Base-by-base conservation (phyloP, 2,329 filamentous ascomycete genomes). In the Phyllosticta capitalensis region DNA sequence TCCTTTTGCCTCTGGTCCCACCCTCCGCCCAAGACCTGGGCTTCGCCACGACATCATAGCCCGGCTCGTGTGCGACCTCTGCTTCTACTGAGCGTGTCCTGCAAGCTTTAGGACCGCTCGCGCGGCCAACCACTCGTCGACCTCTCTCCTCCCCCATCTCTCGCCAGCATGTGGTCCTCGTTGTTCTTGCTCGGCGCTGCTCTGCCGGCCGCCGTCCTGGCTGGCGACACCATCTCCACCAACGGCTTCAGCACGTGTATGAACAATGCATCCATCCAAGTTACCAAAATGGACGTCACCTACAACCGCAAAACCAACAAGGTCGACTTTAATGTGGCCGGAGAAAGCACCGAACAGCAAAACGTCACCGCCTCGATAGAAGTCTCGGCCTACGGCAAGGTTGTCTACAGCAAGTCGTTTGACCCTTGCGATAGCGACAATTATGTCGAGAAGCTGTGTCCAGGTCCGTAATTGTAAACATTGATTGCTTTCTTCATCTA, bases 301-400 rank as follows among this genome's bases (percentile, higher is more conserved):
- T 97, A 95, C 76, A 83, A 95, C 77, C 86, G 86, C 64, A 79
- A 81, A 61, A 84, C 85, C 62, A 85, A 88, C 70, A 82, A 81
- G 54, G 81, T 97, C 62, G 82, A 77, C 3, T 97, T 96, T 74
- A 85, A 97, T 70, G 83, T 96, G 21, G 83, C 86, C 33, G 94
- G 92, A 62, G 85, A 82, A 61, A 96, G 89, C 71, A 74, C 75
- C 58, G 83, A 82, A 70, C 74, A 81, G 65, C 90, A 94, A 72
- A 92, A 96, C 65, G 90, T 97, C 62, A 88, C 82, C 59, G 92
- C 90, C 14, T 77, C 76, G 17, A 78, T 97, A 61, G 81, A 83
- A 21, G 88, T 96, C 48, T 87, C 81, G 24, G 92, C 92, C 9
- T 97, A 97, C 69, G 94, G 94, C 61, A 83, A 83, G 61, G 74